Evolutionary conservation across 768 basidiomycete genomes (phyloP).

Genomic region (Hortiboletus campestris): DNA sequence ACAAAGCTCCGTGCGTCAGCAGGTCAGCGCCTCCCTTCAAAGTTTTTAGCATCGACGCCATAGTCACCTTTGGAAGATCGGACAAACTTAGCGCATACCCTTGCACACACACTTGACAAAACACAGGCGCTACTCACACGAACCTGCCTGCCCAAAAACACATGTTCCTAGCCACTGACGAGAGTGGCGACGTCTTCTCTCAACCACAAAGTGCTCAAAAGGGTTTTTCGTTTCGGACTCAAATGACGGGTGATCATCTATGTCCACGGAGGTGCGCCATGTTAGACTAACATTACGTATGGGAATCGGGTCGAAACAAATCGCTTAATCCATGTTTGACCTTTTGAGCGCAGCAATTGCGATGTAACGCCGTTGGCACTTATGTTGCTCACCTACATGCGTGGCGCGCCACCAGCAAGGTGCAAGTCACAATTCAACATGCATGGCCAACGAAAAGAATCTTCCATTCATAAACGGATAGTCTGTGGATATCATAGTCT

Average conservation of each 20-base stretch:
- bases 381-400: conserved; percentile 1
- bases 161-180: conserved; percentile 21
- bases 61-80: conserved; percentile 2
- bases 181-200: conserved; percentile 13
- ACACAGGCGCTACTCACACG: conserved; percentile 19
- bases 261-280: conserved; percentile 21
- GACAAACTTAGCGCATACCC: neutral
- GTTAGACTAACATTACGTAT: conserved; percentile 24
- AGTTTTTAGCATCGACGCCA: conserved; percentile 11
- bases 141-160: conserved; percentile 19
- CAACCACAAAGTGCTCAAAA: conserved; percentile 8
- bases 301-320: conserved; percentile 5
- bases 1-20: conserved; percentile 1
- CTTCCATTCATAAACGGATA: conserved; percentile 5
- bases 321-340: neutral
- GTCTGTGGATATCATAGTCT: neutral
- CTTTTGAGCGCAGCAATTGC: conserved; percentile 1
- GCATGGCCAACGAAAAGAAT: neutral
- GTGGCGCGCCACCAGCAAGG: conserved; percentile 16
- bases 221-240: neutral
- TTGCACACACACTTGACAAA: neutral
- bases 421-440: conserved; percentile 7
- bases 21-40: conserved; percentile 2
- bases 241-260: neutral
- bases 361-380: neutral